These are phyloP conservation scores for Helotiales sp. DNA, from an alignment of 2,329 filamentous ascomycete genomes.

Conservation along the genomic window DNA sequence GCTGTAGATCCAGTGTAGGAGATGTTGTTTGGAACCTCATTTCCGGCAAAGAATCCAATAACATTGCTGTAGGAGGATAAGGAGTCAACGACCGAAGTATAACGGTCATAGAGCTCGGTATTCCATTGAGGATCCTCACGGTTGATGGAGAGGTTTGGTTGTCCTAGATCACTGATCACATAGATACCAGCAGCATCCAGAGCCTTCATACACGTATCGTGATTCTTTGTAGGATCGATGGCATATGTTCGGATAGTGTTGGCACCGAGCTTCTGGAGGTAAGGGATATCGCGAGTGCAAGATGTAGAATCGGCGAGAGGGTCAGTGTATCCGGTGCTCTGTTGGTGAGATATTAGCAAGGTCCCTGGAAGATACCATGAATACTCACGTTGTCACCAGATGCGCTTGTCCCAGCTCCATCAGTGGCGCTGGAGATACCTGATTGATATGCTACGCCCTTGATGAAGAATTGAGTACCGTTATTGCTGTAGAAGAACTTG, in stretches of 20 bases:
- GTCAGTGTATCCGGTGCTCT: constrained; percentile 50
- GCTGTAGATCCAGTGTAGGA: constrained; percentile 88
- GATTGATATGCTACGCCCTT: constrained; percentile 95
- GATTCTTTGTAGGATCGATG: constrained; percentile 75
- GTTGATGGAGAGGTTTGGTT: constrained; percentile 82
- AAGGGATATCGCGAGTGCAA: constrained; percentile 85
- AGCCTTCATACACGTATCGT: constrained; percentile 79
- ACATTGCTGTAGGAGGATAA: constrained; percentile 83
- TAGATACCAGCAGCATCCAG: constrained; percentile 88
- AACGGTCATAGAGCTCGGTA: constrained; percentile 73
- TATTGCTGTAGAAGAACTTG: constrained; percentile 45
- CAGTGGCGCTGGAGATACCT: constrained; percentile 58
- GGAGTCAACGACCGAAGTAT: constrained; percentile 79
- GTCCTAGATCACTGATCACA: constrained; percentile 84
- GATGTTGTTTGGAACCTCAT: constrained; percentile 87
- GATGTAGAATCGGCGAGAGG: constrained; percentile 69
- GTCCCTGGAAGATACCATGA: background rate
- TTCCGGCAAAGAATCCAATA: constrained; percentile 96
- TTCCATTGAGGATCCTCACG: constrained; percentile 79
- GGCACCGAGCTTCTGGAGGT: constrained; percentile 74
- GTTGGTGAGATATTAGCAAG: background rate
- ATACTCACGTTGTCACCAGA: constrained; percentile 11
- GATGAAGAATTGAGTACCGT: constrained; percentile 81
- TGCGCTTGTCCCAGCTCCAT: constrained; percentile 2
- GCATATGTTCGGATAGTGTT: constrained; percentile 96